Evolutionary conservation across 2,329 filamentous ascomycete genomes (phyloP), one percentile per base, ranked within the genome.

Genomic region (Trichoderma koningiopsis): DNA sequence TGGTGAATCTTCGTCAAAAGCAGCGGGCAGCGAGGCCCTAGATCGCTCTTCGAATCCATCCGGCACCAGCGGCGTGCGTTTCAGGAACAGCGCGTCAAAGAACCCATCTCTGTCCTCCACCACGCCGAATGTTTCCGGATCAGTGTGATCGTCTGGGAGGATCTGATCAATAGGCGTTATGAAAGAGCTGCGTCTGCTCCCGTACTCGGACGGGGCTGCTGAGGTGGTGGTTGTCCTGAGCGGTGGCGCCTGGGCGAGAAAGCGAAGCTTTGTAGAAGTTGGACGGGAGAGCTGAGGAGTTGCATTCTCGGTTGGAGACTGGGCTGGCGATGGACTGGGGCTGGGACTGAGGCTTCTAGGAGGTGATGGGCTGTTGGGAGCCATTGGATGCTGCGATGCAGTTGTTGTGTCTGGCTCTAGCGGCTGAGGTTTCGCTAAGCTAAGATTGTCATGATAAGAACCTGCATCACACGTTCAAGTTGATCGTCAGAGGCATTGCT

Each of bases 61-160:
- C 14, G 75, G 73, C 64, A 83, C 76, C 14, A 80, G 67, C 3
- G 80, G 75, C 4, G 80, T 75, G 0, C 83, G 81, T 56, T 81
- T 81, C n/a, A 82, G 73, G 70, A 85, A 87, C 47, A 81, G 71
- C 37, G 82, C 82, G 70, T 85, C 83, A 65, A 85, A 85, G 74
- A 84, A 84, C 64, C 82, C 80, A 71, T 84, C 83, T 37, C 83
- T 77, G 22, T 79, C 72, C 73, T 85, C 83, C 6, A 75, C 74
- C 33, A 84, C 75, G 31, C 82, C 83, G 71, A 83, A 83, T 2
- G 81, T 81, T 47, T 82, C 77, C 37, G 76, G 76, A 35, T 79
- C 77, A 13, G 81, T 74, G 55, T 78, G 77, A 24, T 78, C 74
- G 40, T 78, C 76, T 2, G 76, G 75, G 22, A 80, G 74, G 22